Conservation (phyloP, 192 early-diverging fungal species). For the Diversispora epigaea region DNA sequence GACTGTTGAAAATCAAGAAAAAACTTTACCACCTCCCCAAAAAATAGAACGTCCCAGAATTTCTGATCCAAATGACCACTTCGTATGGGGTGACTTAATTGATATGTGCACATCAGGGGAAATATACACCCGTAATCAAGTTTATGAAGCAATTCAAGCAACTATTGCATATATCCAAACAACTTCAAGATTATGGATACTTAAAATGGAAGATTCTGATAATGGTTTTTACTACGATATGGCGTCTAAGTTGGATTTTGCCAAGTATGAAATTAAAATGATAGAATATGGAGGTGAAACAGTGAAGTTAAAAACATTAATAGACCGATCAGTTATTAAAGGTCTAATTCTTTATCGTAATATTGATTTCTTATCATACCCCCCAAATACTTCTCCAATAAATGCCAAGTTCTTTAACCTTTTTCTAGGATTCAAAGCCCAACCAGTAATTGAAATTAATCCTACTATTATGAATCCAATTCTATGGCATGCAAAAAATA, state of each 20-base stretch:
- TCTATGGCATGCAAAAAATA: slow-evolving; percentile 17
- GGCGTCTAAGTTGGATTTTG: slow-evolving; percentile 3
- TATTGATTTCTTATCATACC: slow-evolving; percentile 1
- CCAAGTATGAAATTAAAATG: neutral
- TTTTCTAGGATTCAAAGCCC: slow-evolving; percentile 10
- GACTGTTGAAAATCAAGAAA: neutral
- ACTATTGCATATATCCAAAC: neutral
- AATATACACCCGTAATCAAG: neutral
- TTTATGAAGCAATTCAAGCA: slow-evolving; percentile 18
- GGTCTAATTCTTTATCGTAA: slow-evolving; percentile 11
- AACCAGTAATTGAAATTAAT: neutral
- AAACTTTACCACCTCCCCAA: neutral
- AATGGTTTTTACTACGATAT: slow-evolving; percentile 13
- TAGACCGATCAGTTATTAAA: neutral
- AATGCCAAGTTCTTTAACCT: slow-evolving; percentile 18
- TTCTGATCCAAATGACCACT: neutral
- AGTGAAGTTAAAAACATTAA: neutral
- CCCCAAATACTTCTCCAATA: neutral
- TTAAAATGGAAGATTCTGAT: slow-evolving; percentile 9
- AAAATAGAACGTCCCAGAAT: slow-evolving; percentile 2
- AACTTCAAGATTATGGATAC: neutral
- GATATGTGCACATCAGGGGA: neutral
- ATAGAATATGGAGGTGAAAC: neutral
- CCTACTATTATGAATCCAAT: slow-evolving; percentile 20
- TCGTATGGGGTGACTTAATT: neutral